Evolutionary conservation across 2,329 filamentous ascomycete species (phyloP), one percentile per base, ranked within the genome.

Genomic region (Beauveria scarabaeidicola): DNA sequence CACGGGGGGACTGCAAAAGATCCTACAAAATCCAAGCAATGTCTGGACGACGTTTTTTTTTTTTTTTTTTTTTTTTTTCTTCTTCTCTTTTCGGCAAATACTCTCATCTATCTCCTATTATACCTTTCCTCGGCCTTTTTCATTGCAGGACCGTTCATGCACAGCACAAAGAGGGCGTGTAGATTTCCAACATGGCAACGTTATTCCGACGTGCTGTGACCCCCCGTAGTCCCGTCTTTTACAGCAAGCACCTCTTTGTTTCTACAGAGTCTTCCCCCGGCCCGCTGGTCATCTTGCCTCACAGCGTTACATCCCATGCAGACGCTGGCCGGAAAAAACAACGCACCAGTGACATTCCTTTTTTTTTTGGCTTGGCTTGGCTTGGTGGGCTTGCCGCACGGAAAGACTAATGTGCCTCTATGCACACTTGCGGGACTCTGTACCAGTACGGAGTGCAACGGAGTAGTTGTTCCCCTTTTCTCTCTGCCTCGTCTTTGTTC

Each of bases 361-460:
- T 10, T 25, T 21, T 17, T 25, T 13, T 11, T 43, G 17, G 3
- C 8, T 38, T 32, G n/a, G n/a, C n/a, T n/a, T 27, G 11, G 38
- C 27, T 9, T 11, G 29, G 43, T 56, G 52, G 52, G 41, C 53
- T 48, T 56, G 53, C 43, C 53, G 53, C 53, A 59, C 56, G 56
- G 56, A 48, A 59, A 59, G 56, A 41, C 56, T 59, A 59, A 59
- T 52, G 56, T 59, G 40, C 40, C 46, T 38, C 38, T 38, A 52
- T 52, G 56, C 56, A 56, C 53, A 56, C 53, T 55, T 56, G 53
- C 53, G 53, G 53, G 32, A 56, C 53, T 56, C 52, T 11, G 13
- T 55, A 5, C 38, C 21, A 40, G 13, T 21, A n/a, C n/a, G n/a
- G n/a, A n/a, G n/a, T n/a, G n/a, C n/a, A n/a, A n/a, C n/a, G n/a